Percentiles rank a stretch among this genome's conserved stretches.
phyloP scores from a whole-genome alignment of 2,329 filamentous ascomycete species.

The Pseudogymnoascus sp. region DNA sequence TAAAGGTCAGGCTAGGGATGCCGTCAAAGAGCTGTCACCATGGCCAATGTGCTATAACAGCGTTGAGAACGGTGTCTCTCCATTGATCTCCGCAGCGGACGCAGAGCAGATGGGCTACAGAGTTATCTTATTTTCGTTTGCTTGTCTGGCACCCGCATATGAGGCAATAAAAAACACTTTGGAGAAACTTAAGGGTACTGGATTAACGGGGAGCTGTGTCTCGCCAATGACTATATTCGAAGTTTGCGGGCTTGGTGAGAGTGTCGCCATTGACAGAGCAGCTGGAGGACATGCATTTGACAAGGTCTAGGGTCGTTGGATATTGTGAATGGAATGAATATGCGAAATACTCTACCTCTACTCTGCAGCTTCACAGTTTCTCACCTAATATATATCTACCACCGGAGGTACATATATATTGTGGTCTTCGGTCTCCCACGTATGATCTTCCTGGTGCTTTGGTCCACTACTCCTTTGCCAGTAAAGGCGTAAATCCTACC shows the following conservation, averaged over 20 bases:
- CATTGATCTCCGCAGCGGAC: conserved; percentile 42
- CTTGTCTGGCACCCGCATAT: conserved; percentile 40
- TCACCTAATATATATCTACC: background rate
- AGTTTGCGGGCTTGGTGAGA: conserved; percentile 11
- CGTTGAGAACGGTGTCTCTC: conserved; percentile 48
- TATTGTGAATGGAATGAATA: background rate
- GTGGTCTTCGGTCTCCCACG: background rate
- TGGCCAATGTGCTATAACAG: conserved; percentile 48
- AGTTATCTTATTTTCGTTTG: conserved; percentile 49
- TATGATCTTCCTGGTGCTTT: background rate
- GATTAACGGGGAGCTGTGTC: conserved; percentile 21
- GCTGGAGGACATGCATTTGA: conserved; percentile 11
- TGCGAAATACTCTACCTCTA: background rate
- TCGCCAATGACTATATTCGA: conserved; percentile 11
- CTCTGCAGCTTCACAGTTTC: background rate
- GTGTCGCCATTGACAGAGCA: conserved; percentile 11
- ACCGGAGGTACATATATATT: too few species aligned
- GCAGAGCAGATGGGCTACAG: conserved; percentile 48
- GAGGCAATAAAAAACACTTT: conserved; percentile 33
- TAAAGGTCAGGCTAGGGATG: conserved; percentile 39
- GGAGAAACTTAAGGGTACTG: conserved; percentile 30
- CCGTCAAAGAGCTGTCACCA: conserved; percentile 35
- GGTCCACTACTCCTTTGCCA: background rate
- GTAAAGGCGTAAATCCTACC: background rate
- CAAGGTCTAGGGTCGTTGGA: background rate